Evolutionary conservation across 352 stramenopile genomes (phyloP).

Genomic region (Phytophthora vignae): DNA sequence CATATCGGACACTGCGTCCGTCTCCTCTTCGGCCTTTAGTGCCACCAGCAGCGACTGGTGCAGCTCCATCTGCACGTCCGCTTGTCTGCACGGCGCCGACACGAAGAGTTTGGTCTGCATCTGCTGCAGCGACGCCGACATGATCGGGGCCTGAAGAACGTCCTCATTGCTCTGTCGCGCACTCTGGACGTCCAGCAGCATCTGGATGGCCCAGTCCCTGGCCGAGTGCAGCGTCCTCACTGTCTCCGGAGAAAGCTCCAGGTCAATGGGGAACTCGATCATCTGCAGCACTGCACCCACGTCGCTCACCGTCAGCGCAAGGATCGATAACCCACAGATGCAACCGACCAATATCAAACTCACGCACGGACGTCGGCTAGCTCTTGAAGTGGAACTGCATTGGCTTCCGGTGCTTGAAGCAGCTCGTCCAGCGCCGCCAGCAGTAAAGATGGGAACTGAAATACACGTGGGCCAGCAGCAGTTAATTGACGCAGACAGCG

Average conservation of each 20-base stretch:
- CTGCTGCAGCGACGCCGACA: constrained; percentile 37
- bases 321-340: background rate
- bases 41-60: constrained; percentile 38
- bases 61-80: constrained; percentile 39
- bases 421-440: constrained; percentile 33
- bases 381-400: constrained; percentile 38
- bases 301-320: constrained; percentile 3
- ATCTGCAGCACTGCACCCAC: constrained; percentile 51
- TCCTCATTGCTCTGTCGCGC: background rate
- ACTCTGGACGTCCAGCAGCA: constrained; percentile 35
- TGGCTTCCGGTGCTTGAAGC: constrained; percentile 22
- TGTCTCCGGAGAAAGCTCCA: constrained; percentile 20
- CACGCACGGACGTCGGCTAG: constrained; percentile 43
- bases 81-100: constrained; percentile 29
- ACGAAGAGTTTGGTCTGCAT: constrained; percentile 50
- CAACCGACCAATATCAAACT: background rate
- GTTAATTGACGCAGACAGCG: background rate
- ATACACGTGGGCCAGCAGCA: background rate
- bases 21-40: constrained; percentile 19
- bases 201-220: constrained; percentile 51
- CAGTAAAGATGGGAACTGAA: constrained; percentile 37
- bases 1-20: constrained; percentile 16
- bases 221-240: constrained; percentile 33
- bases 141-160: constrained; percentile 5
- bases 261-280: constrained; percentile 42